phyloP scores from a whole-genome alignment of 192 early-diverging fungal genomes.

The Mortierella alpina region DNA sequence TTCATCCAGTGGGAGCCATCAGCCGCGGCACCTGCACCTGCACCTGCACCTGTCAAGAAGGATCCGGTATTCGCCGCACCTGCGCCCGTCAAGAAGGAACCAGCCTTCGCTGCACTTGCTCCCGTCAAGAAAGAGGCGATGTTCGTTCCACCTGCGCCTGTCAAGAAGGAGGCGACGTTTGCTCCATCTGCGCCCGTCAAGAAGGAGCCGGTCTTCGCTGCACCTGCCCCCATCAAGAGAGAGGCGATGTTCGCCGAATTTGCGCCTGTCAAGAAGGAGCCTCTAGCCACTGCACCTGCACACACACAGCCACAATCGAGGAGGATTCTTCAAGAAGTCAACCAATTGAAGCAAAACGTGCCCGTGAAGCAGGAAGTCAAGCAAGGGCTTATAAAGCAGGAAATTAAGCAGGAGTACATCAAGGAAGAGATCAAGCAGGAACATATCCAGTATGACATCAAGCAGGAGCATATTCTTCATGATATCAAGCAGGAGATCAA shows the following conservation, averaged over 20 bases:
- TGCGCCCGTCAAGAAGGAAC: conserved; percentile 6
- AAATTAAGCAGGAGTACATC: background rate
- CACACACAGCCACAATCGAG: no score
- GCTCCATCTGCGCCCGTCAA: background rate
- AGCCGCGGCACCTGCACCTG: background rate
- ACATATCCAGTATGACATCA: background rate
- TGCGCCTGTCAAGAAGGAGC: conserved; percentile 1
- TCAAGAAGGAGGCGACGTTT: background rate
- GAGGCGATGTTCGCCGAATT: background rate
- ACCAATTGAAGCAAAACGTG: no score
- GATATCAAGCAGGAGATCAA: no score
- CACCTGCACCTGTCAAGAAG: conserved; percentile 1
- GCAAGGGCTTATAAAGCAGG: no score
- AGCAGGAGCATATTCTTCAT: no score
- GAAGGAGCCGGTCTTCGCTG: background rate
- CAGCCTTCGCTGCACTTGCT: background rate
- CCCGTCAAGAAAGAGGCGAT: background rate
- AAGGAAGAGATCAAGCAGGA: background rate
- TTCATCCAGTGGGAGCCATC: background rate
- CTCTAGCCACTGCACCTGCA: background rate
- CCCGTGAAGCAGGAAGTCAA: no score
- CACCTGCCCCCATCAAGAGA: background rate
- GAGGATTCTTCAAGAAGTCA: no score
- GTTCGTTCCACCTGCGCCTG: background rate
- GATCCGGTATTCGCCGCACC: background rate